A percentile compares a stretch with the other conserved stretches of the same genome.
phyloP scores from a whole-genome alignment of 2,329 filamentous ascomycete genomes.

The Botryotinia globosa region DNA sequence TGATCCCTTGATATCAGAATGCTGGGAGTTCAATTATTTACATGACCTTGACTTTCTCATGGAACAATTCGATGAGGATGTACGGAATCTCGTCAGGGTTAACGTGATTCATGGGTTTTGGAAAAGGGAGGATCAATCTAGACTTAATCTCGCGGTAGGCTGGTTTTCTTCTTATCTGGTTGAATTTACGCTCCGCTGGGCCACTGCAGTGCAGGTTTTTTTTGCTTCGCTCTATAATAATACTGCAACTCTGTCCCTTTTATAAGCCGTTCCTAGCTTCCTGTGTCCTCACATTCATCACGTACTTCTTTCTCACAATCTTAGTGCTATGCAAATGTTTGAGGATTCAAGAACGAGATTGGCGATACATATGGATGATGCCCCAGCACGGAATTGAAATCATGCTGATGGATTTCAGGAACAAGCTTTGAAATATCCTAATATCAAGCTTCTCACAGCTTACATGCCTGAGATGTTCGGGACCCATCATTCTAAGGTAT shows the following conservation, averaged over 20 bases:
- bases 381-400: background rate
- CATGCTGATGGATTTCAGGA: slow-evolving; percentile 46
- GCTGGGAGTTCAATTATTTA: slow-evolving; percentile 56
- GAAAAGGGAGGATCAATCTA: slow-evolving; percentile 61
- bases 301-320: background rate
- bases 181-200: background rate
- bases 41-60: slow-evolving; percentile 60
- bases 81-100: slow-evolving; percentile 50
- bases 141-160: slow-evolving; percentile 44
- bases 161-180: slow-evolving; percentile 20
- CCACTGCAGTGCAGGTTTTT: background rate
- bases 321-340: background rate
- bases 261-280: background rate
- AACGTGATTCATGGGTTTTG: slow-evolving; percentile 63
- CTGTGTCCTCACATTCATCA: background rate
- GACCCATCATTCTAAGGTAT: slow-evolving; percentile 62
- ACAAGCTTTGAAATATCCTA: slow-evolving; percentile 58
- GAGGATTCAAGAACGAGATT: background rate
- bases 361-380: background rate
- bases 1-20: slow-evolving; percentile 55
- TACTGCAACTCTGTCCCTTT: background rate
- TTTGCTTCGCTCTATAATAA: background rate
- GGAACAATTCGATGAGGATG: slow-evolving; percentile 53
- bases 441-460: slow-evolving; percentile 69
- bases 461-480: slow-evolving; percentile 83